Percentiles rank a stretch among this genome's conserved stretches.
Conservation (phyloP, 305 asterid genomes). For the Caryopteris hybrid region DNA sequence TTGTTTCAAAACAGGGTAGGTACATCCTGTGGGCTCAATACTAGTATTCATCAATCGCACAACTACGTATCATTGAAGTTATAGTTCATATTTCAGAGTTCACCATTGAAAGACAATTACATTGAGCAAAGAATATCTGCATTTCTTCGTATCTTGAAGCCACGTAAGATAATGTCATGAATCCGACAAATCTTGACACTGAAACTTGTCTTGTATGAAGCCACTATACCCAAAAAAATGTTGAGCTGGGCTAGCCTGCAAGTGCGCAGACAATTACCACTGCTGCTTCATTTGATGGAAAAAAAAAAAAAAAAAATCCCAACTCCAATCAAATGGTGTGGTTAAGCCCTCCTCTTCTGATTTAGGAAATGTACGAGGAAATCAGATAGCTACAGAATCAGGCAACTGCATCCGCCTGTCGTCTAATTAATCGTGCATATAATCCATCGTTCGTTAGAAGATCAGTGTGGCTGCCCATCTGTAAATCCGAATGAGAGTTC, state of each 20-base stretch:
- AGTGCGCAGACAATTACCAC: no score
- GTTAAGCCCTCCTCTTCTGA: no score
- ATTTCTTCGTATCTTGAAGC: background rate
- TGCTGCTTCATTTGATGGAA: background rate
- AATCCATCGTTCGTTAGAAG: slow-evolving; percentile 63
- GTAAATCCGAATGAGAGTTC: slow-evolving; percentile 16
- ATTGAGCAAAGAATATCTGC: background rate
- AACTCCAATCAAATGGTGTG: no score
- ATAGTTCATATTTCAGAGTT: background rate
- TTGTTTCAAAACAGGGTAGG: no score
- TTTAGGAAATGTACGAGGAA: no score
- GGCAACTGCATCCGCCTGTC: slow-evolving; percentile 85
- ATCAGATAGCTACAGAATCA: slow-evolving; percentile 26
- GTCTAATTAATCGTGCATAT: slow-evolving; percentile 74
- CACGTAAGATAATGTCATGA: background rate
- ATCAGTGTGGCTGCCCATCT: slow-evolving; percentile 82
- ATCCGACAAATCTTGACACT: background rate
- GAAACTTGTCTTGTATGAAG: background rate
- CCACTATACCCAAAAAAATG: slow-evolving; percentile 17
- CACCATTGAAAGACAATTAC: background rate
- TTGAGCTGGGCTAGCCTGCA: slow-evolving; percentile 18
- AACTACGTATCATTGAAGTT: no score
- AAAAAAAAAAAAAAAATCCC: no score
- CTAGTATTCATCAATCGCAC: no score
- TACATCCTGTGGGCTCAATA: no score